Base-by-base conservation (phyloP, 495 filamentous ascomycete genomes). In the Podospora sp. region DNA sequence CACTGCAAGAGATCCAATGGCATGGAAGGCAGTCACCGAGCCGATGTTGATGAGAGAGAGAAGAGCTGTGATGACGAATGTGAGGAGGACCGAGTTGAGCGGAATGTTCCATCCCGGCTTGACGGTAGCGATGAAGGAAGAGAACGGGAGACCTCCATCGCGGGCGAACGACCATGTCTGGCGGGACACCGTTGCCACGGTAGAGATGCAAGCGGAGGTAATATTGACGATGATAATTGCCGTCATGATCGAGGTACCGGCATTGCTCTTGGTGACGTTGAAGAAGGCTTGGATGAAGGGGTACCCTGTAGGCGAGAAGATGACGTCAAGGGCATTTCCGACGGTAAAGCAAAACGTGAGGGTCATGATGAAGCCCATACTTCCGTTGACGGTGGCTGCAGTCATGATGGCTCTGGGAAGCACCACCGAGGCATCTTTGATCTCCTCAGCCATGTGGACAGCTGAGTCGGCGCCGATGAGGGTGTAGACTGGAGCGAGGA, bases 21-120 rank as follows among this genome's bases (percentile, higher is more conserved):
- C 82, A 70, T 86, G 84, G 70, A 90, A 82, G 6, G 86, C 87
- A 5, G 81, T 78, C 2, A 78, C 65, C 0, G 84, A 87, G 24
- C 85, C 87, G 63, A 90, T 82, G 68, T 87, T 87, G 74, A 90
- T 88, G 29, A 88, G 74, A 0, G 85, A 86, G 0, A 90, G 75
- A 36, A 88, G 73, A 63, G 83, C 79, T 18, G 86, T 82, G 57
- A 84, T 77, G 46, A 72, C 65, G 68, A 83, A 79, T 4, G 81
- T 82, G 40, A 85, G 65, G 24, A 82, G 67, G 56, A 85, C 79
- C 0, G 87, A 78, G 69, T 83, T 84, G 61, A 84, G 72, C 11
- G 85, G 87, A 40, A 91, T 80, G 59, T 83, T 80, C 65, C 72
- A 83, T 58, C 74, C 73, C 21, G 69, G 72, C 29, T 76, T 66